Base-by-base conservation (phyloP, 2,329 filamentous ascomycete genomes). In the Akanthomyces lecanii region DNA sequence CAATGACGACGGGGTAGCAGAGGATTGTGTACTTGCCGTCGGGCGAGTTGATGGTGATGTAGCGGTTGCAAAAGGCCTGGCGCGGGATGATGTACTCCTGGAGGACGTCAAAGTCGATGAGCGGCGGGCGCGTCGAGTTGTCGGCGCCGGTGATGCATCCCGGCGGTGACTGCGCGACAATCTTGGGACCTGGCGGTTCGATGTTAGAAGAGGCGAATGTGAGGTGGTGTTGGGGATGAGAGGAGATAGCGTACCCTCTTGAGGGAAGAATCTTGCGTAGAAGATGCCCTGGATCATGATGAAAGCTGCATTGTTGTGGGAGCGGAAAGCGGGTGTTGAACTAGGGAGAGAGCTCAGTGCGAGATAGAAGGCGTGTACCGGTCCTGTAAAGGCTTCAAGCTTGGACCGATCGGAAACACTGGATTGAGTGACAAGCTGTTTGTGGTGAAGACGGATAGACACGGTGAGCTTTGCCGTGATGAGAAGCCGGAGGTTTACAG, bases 41-140 rank as follows among this genome's bases (percentile, higher is more conserved):
- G 0, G 86, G 85, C 52, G 91, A 89, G 74, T 89, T 89, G 62
- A 96, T 88, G 33, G 90, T 89, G 65, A 98, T 84, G 65, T 93
- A 88, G 67, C 92, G 91, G 74, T 97, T 96, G 82, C 94, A 97
- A 72, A 99, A 95, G 70, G 94, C 90, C 76, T 97, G 92, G 61
- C 91, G 89, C 21, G 95, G 95, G 71, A 99, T 97, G 71, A 99
- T 89, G 79, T 96, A 97, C 73, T 94, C 89, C 18, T 91, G 90
- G 68, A 98, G 85, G 58, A 91, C 88, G 67, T 90, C 86, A 77
- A 97, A 98, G 76, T 92, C 87, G 71, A 97, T 85, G 66, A 97
- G 85, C 3, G 89, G 88, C 12, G 81, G 56, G 60, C 73, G 77
- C 63, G 68, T 62, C 69, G 74, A 67, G 71, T 68, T 67, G 67